These are phyloP conservation scores for Heritiera littoralis DNA, from an alignment of 345 rosid genomes.

Conservation along the genomic window DNA sequence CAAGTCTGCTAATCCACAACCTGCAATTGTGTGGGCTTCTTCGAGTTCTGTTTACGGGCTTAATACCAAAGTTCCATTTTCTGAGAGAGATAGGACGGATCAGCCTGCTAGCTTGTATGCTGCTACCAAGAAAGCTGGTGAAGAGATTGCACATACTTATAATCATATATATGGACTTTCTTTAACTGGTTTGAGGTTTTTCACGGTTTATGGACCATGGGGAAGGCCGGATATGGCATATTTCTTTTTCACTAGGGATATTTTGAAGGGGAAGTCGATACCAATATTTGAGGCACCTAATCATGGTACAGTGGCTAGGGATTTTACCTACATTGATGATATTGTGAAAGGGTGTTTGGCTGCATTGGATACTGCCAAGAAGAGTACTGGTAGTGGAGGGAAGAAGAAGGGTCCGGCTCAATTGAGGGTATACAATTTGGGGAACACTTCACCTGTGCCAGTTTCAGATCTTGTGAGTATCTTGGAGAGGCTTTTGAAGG, in stretches of 20 bases:
- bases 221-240: slow-evolving; percentile 97
- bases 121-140: slow-evolving; percentile 92
- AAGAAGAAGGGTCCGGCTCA: slow-evolving; percentile 89
- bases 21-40: slow-evolving; percentile 85
- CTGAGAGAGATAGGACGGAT: slow-evolving; percentile 80
- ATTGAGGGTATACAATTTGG: slow-evolving; percentile 85
- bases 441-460: slow-evolving; percentile 93
- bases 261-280: slow-evolving; percentile 68
- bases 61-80: slow-evolving; percentile 80
- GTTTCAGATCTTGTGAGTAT: slow-evolving; percentile 78
- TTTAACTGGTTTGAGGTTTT: slow-evolving; percentile 78
- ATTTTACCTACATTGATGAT: slow-evolving; percentile 93
- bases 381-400: slow-evolving; percentile 93
- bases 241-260: slow-evolving; percentile 82
- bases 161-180: slow-evolving; percentile 88
- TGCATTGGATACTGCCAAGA: slow-evolving; percentile 83
- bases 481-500: slow-evolving; percentile 80
- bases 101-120: slow-evolving; percentile 94
- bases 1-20: slow-evolving; percentile 73
- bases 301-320: slow-evolving; percentile 83
- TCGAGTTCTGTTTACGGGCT: slow-evolving; percentile 90
- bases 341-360: slow-evolving; percentile 90
- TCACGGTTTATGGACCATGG: slow-evolving; percentile 95
- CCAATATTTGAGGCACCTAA: slow-evolving; percentile 66
- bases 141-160: slow-evolving; percentile 92